A percentile compares a stretch with the other conserved stretches of the same genome.
These are phyloP conservation scores for Penicillium flavigenum DNA, from an alignment of 495 filamentous ascomycete genomes.

Conservation along the genomic window DNA sequence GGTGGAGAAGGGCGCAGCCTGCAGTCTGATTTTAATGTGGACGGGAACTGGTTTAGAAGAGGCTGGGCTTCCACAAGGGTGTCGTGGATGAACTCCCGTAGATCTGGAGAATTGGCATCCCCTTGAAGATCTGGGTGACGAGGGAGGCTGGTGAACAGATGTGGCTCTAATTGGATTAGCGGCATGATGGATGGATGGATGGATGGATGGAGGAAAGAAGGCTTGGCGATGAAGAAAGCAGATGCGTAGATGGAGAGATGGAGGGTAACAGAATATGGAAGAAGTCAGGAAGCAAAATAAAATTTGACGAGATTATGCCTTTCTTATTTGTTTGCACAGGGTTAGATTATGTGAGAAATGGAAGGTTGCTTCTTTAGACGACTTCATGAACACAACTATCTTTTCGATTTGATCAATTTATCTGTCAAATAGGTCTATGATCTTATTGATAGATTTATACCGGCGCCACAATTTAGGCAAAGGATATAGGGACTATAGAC, in stretches of 20 bases:
- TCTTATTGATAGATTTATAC: neutral
- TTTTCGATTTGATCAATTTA: neutral
- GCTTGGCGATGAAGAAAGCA: neutral
- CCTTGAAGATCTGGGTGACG: constrained; percentile 30
- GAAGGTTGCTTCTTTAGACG: neutral
- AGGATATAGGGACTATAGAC: constrained; percentile 34
- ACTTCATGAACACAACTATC: neutral
- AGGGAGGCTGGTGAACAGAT: constrained; percentile 34
- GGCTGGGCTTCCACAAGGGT: constrained; percentile 56
- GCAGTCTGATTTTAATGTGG: constrained; percentile 27
- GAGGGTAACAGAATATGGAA: neutral
- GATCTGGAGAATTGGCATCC: constrained; percentile 17
- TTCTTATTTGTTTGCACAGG: neutral
- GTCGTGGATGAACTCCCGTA: constrained; percentile 24
- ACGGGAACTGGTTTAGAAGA: constrained; percentile 49
- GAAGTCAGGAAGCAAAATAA: neutral
- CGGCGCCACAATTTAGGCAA: neutral
- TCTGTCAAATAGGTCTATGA: neutral
- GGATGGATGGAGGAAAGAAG: neutral
- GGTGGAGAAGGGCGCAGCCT: constrained; percentile 44
- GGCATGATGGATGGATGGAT: constrained; percentile 21
- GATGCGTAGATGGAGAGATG: neutral
- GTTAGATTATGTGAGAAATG: neutral
- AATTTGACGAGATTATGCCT: neutral
- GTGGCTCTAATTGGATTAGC: constrained; percentile 29